Percentiles rank a stretch among this genome's conserved stretches.
Conservation (phyloP, 2,329 filamentous ascomycete genomes). For the Hypoxylon sp. region DNA sequence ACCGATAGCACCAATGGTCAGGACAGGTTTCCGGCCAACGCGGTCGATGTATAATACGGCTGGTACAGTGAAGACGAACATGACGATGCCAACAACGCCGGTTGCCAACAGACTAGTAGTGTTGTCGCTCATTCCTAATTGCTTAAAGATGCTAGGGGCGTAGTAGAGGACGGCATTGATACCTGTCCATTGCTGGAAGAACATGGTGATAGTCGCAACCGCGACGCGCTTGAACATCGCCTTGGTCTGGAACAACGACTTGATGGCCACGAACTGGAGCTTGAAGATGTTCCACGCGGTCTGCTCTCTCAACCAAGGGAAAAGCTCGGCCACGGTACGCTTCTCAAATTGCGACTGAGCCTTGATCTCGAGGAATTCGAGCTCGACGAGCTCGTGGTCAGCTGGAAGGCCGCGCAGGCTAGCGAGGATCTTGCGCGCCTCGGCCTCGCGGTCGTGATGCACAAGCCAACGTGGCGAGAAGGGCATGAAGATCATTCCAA, state of each 20-base stretch:
- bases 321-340: conserved; percentile 73
- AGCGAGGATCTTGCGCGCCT: conserved; percentile 73
- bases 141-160: conserved; percentile 75
- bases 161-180: conserved; percentile 76
- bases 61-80: conserved; percentile 76
- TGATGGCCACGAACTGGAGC: conserved; percentile 76
- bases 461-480: conserved; percentile 82
- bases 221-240: conserved; percentile 76
- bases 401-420: conserved; percentile 70
- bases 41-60: conserved; percentile 75
- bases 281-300: conserved; percentile 74
- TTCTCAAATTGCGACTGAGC: conserved; percentile 84
- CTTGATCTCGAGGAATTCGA: conserved; percentile 88
- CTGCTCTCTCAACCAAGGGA: conserved; percentile 72
- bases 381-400: conserved; percentile 76
- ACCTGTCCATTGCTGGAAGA: conserved; percentile 67
- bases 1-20: conserved; percentile 74
- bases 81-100: conserved; percentile 77
- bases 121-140: conserved; percentile 69
- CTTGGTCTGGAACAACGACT: conserved; percentile 71
- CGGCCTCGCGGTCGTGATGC: conserved; percentile 71
- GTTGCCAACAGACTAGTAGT: conserved; percentile 73
- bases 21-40: conserved; percentile 71
- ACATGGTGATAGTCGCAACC: conserved; percentile 73
- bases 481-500: conserved; percentile 83